A percentile compares a stretch with the other conserved stretches of the same genome.
Conservation (phyloP, 2,329 filamentous ascomycete species). For the Colletotrichum paranaense region DNA sequence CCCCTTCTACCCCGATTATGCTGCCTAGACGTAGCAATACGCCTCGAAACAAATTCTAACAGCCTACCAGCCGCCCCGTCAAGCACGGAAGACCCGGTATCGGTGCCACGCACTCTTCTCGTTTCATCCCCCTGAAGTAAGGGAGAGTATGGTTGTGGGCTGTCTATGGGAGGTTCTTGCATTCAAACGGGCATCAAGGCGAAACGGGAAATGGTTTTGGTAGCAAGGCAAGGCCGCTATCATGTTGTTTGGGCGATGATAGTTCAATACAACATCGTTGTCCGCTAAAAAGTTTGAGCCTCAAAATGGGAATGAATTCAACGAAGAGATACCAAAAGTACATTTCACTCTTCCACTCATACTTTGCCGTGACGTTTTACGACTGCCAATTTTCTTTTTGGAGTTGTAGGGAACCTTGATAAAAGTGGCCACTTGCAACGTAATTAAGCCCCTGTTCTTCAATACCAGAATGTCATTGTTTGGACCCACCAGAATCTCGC, state of each 20-base stretch:
- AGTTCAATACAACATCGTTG: constrained; percentile 39
- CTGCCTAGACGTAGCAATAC: neutral
- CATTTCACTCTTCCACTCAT: neutral
- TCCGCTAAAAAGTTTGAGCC: constrained; percentile 39
- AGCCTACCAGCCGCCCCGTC: constrained; percentile 86
- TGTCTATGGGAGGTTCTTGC: constrained; percentile 61
- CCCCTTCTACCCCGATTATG: neutral
- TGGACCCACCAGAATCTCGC: neutral
- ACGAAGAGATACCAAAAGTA: constrained; percentile 34
- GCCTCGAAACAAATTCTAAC: constrained; percentile 57
- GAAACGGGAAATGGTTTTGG: constrained; percentile 68
- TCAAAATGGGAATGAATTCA: constrained; percentile 35
- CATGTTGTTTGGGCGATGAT: constrained; percentile 38
- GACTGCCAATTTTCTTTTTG: neutral
- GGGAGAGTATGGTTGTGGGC: constrained; percentile 63
- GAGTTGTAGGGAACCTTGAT: no score
- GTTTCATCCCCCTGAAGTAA: constrained; percentile 99
- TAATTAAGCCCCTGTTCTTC: neutral
- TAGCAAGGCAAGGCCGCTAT: constrained; percentile 51
- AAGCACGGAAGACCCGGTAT: constrained; percentile 99
- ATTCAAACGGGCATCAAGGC: constrained; percentile 67
- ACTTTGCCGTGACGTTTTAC: neutral
- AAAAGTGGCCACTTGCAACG: no score
- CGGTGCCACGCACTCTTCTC: constrained; percentile 99
- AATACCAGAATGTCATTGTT: neutral